Percentiles rank a stretch among this genome's conserved stretches.
Evolutionary conservation across 768 basidiomycete genomes (phyloP).

Genomic region (Boletus tomentosulus): DNA sequence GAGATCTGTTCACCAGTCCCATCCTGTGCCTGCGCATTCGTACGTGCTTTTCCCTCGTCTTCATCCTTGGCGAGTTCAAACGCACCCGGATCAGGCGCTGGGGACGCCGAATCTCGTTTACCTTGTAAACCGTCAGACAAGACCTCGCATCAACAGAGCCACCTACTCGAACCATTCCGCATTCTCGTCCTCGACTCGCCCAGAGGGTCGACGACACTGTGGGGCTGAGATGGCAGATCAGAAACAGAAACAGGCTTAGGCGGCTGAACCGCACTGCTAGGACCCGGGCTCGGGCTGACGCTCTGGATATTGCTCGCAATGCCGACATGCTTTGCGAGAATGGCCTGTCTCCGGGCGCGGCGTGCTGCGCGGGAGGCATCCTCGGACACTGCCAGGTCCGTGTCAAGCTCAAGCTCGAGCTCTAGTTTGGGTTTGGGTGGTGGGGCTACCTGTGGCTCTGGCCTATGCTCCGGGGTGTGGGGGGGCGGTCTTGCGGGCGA

Average conservation of each 20-base stretch:
- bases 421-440: conserved; percentile 28
- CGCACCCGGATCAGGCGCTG: conserved; percentile 51
- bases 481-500: conserved; percentile 27
- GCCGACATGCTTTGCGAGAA: conserved; percentile 70
- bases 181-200: background rate
- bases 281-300: conserved; percentile 54
- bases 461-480: conserved; percentile 19
- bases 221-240: conserved; percentile 58
- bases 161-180: conserved; percentile 25
- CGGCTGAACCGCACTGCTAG: conserved; percentile 74
- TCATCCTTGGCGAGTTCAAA: conserved; percentile 70
- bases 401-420: conserved; percentile 48
- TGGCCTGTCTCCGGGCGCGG: conserved; percentile 68
- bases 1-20: conserved; percentile 65
- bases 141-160: background rate
- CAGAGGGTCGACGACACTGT: conserved; percentile 38
- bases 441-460: conserved; percentile 17
- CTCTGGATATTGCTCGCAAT: conserved; percentile 40
- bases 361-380: conserved; percentile 66
- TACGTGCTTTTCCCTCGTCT: conserved; percentile 45
- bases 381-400: conserved; percentile 46
- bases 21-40: conserved; percentile 43
- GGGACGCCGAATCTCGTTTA: conserved; percentile 52
- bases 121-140: conserved; percentile 28
- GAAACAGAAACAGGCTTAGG: conserved; percentile 58